Evolutionary conservation across 2,329 filamentous ascomycete species (phyloP).

Genomic region (Rugonectria rugulosa): DNA sequence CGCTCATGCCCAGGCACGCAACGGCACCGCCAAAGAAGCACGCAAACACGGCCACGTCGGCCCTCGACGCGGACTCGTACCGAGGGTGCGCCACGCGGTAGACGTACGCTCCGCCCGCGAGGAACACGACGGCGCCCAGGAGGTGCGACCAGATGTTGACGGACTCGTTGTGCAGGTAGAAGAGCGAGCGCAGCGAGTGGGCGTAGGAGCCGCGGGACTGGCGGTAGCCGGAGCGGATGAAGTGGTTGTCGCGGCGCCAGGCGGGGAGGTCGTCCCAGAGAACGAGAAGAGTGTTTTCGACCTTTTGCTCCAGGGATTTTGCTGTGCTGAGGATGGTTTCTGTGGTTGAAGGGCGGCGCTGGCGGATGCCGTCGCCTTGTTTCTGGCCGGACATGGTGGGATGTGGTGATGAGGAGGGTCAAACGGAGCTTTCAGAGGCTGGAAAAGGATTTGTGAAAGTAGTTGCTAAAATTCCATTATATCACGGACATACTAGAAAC

Average conservation of each 20-base stretch:
- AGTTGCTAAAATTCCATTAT: neutral
- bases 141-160: slow-evolving; percentile 72
- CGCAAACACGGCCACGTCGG: slow-evolving; percentile 75
- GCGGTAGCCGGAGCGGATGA: slow-evolving; percentile 63
- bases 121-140: slow-evolving; percentile 69
- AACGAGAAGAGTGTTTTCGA: slow-evolving; percentile 54
- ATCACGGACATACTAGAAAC: neutral
- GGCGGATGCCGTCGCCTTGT: slow-evolving; percentile 31
- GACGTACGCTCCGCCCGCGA: slow-evolving; percentile 59
- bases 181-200: slow-evolving; percentile 55
- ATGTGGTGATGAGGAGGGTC: slow-evolving; percentile 14
- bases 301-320: slow-evolving; percentile 47
- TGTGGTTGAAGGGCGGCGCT: slow-evolving; percentile 40
- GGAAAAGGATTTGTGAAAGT: too few species aligned
- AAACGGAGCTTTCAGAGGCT: too few species aligned
- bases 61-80: slow-evolving; percentile 66
- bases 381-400: slow-evolving; percentile 30
- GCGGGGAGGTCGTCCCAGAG: slow-evolving; percentile 65
- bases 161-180: slow-evolving; percentile 66
- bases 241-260: slow-evolving; percentile 68
- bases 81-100: slow-evolving; percentile 67
- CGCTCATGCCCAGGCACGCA: slow-evolving; percentile 79
- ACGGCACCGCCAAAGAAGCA: slow-evolving; percentile 83
- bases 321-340: slow-evolving; percentile 36
- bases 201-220: slow-evolving; percentile 57